Conservation (phyloP, 148 eudicot species). For the Chenopodium quinoa region DNA sequence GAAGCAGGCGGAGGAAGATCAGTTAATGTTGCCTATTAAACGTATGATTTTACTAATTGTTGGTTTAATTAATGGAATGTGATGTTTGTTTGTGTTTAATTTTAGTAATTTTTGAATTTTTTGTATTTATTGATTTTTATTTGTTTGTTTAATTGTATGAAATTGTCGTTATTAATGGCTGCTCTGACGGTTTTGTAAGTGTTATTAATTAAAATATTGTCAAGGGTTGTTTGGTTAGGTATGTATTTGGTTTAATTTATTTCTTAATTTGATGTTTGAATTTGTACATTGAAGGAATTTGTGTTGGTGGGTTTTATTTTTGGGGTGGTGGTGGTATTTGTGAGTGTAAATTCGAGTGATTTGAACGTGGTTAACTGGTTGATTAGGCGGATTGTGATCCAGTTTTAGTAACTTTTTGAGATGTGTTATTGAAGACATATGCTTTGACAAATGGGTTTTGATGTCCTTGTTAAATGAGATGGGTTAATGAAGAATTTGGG, state of each 20-base stretch:
- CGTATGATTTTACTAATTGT: conserved; percentile 10
- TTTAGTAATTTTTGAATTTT: neutral
- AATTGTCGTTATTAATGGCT: conserved; percentile 16
- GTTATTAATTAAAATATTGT: neutral
- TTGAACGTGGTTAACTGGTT: neutral
- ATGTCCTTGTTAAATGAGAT: neutral
- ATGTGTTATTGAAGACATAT: neutral
- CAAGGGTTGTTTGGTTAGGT: neutral
- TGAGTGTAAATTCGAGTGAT: neutral
- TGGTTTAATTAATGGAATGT: too few species aligned
- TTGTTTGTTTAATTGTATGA: neutral
- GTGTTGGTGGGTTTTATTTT: neutral
- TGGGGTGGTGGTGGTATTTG: neutral
- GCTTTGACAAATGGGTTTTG: neutral
- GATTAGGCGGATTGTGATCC: neutral
- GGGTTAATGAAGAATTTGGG: too few species aligned
- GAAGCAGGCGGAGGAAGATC: neutral
- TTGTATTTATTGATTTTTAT: neutral
- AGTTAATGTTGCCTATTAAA: conserved; percentile 22
- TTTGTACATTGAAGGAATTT: neutral
- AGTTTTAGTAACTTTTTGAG: neutral
- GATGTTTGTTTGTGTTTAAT: neutral
- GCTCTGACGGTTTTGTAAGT: neutral
- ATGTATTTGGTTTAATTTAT: neutral
- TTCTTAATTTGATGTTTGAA: neutral